These are phyloP conservation scores for Mortierella sp. DNA, from an alignment of 371 early-diverging fungal genomes.

Conservation along the genomic window DNA sequence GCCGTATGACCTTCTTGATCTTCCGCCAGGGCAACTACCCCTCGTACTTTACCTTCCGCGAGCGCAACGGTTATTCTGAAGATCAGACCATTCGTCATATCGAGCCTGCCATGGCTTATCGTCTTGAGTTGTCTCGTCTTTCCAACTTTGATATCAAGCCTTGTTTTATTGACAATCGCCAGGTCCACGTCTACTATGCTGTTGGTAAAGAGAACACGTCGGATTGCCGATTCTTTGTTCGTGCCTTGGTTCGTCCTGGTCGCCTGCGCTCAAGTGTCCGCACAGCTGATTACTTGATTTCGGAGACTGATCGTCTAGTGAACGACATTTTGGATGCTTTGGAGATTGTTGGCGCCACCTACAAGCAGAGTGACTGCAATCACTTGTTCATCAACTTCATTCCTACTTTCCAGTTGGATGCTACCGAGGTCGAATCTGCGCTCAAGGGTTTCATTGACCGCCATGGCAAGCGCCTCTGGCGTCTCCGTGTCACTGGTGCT, in stretches of 20 bases:
- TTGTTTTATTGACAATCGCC: slow-evolving; percentile 91
- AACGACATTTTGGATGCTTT: slow-evolving; percentile 95
- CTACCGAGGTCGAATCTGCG: slow-evolving; percentile 86
- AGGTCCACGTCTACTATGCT: slow-evolving; percentile 96
- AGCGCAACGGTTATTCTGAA: slow-evolving; percentile 86
- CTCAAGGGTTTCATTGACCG: slow-evolving; percentile 92
- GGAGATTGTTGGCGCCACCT: slow-evolving; percentile 88
- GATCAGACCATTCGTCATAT: slow-evolving; percentile 97
- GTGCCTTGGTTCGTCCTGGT: slow-evolving; percentile 96
- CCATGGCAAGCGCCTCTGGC: slow-evolving; percentile 95
- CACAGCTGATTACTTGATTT: slow-evolving; percentile 93
- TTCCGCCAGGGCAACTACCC: slow-evolving; percentile 87
- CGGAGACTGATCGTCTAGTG: slow-evolving; percentile 92
- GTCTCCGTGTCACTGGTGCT: slow-evolving; percentile 93
- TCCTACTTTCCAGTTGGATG: slow-evolving; percentile 93
- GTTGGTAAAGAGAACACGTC: slow-evolving; percentile 93
- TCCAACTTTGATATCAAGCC: slow-evolving; percentile 97
- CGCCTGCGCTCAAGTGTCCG: slow-evolving; percentile 81
- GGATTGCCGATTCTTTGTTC: slow-evolving; percentile 97
- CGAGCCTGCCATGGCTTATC: slow-evolving; percentile 98
- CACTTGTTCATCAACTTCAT: slow-evolving; percentile 98
- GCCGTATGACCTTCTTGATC: slow-evolving; percentile 93
- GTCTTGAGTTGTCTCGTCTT: slow-evolving; percentile 93
- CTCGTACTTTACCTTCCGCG: slow-evolving; percentile 97
- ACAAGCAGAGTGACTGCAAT: slow-evolving; percentile 97